phyloP scores from a whole-genome alignment of 2,329 filamentous ascomycete genomes.

The Didymella pinodella region DNA sequence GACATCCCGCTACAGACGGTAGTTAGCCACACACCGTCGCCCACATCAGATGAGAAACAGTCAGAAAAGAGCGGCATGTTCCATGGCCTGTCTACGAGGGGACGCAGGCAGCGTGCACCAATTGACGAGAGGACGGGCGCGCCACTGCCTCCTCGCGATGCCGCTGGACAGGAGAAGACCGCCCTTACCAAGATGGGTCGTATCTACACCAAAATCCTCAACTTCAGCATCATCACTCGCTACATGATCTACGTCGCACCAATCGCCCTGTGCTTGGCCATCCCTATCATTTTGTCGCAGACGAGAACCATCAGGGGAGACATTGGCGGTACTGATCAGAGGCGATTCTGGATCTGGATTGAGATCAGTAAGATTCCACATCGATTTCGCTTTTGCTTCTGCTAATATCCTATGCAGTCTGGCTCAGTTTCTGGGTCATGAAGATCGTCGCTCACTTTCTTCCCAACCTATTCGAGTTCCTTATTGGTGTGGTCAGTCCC shows the following conservation, averaged over 20 bases:
- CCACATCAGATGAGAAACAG: conserved; percentile 41
- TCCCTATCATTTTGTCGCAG: conserved; percentile 70
- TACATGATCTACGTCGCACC: conserved; percentile 71
- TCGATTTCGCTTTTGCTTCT: background rate
- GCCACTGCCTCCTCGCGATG: conserved; percentile 42
- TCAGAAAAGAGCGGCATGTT: conserved; percentile 53
- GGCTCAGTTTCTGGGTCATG: conserved; percentile 69
- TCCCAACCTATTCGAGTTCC: conserved; percentile 66
- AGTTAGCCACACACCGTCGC: conserved; percentile 56
- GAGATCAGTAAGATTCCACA: conserved; percentile 59
- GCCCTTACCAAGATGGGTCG: conserved; percentile 65
- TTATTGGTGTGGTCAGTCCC: conserved; percentile 69
- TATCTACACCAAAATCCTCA: conserved; percentile 67
- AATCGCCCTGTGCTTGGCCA: conserved; percentile 64
- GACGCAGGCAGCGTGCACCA: conserved; percentile 38
- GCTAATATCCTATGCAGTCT: conserved; percentile 52
- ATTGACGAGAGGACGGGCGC: conserved; percentile 43
- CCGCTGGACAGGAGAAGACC: conserved; percentile 60
- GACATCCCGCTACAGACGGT: conserved; percentile 69
- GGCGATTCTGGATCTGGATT: conserved; percentile 71
- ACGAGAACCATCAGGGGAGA: conserved; percentile 50
- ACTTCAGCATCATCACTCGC: conserved; percentile 69
- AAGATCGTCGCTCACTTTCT: conserved; percentile 67
- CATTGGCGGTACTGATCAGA: conserved; percentile 64
- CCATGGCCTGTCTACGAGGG: conserved; percentile 51